These are phyloP conservation scores for Aspergillus tamarii DNA, from an alignment of 2,329 filamentous ascomycete species.

Conservation along the genomic window DNA sequence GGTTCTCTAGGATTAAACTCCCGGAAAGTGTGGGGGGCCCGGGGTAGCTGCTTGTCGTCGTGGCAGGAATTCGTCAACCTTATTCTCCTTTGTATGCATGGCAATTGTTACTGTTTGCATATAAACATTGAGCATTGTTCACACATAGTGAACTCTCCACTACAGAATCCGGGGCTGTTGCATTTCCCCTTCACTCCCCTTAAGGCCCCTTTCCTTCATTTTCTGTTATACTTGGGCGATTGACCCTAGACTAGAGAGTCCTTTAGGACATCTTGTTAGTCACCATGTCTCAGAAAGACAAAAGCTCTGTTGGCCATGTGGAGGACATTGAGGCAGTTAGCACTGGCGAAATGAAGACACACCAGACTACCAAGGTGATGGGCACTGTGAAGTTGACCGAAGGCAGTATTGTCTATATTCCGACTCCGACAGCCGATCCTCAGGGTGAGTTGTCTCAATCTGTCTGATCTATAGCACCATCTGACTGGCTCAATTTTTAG, in stretches of 20 bases:
- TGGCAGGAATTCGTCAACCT: background rate
- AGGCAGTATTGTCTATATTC: slow-evolving; percentile 39
- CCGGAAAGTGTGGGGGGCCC: background rate
- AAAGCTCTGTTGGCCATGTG: slow-evolving; percentile 19
- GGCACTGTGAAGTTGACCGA: slow-evolving; percentile 35
- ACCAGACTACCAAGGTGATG: slow-evolving; percentile 18
- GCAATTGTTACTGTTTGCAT: background rate
- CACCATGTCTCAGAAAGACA: slow-evolving; percentile 13
- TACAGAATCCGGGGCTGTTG: background rate
- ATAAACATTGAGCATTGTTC: background rate
- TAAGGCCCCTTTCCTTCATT: background rate
- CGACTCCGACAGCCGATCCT: slow-evolving; percentile 39
- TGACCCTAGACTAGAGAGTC: background rate
- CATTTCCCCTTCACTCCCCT: background rate
- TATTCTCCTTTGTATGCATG: background rate
- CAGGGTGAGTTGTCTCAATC: slow-evolving; percentile 18
- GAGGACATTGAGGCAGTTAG: slow-evolving; percentile 16
- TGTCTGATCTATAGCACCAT: background rate
- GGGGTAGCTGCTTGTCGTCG: background rate
- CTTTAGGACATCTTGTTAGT: background rate
- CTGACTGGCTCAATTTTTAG: slow-evolving; percentile 19
- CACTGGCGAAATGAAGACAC: background rate
- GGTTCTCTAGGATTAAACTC: background rate
- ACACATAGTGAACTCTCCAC: background rate
- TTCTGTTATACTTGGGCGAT: background rate